Percentiles rank a stretch among this genome's conserved stretches.
These are phyloP conservation scores for Wickerhamomyces hampshirensis DNA, from an alignment of 805 yeast genomes.

Conservation along the genomic window DNA sequence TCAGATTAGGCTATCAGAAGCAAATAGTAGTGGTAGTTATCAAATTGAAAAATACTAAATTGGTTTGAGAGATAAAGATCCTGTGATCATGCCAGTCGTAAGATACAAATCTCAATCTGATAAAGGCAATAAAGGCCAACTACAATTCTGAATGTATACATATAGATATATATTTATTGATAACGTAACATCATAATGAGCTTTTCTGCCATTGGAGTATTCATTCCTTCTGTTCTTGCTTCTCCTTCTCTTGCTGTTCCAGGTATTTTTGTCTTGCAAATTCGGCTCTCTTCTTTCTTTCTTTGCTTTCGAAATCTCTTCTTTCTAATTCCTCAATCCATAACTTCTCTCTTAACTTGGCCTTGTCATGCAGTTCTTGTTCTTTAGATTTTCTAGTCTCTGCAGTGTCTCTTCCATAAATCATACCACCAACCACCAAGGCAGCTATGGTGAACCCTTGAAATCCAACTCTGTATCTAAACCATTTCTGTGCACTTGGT, in stretches of 20 bases:
- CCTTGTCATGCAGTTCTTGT: slow-evolving; percentile 67
- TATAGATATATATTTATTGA: too few relatives aligned
- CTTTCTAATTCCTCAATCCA: slow-evolving; percentile 92
- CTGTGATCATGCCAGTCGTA: too few relatives aligned
- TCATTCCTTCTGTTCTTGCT: slow-evolving; percentile 16
- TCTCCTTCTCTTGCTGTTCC: slow-evolving; percentile 36
- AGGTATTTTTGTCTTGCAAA: slow-evolving; percentile 41
- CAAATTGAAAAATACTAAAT: too few relatives aligned
- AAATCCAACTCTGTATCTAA: slow-evolving; percentile 83
- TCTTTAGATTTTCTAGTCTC: slow-evolving; percentile 50
- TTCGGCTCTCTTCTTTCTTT: slow-evolving; percentile 64
- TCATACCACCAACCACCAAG: slow-evolving; percentile 71
- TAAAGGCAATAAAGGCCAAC: too few relatives aligned
- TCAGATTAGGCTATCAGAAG: too few relatives aligned
- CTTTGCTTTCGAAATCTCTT: slow-evolving; percentile 69
- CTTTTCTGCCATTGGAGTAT: too few relatives aligned
- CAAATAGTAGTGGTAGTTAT: too few relatives aligned
- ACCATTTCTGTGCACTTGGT: slow-evolving; percentile 76
- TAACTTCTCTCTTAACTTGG: slow-evolving; percentile 74
- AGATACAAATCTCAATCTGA: too few relatives aligned
- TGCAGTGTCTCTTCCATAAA: slow-evolving; percentile 49
- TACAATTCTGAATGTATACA: too few relatives aligned
- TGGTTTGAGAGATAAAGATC: too few relatives aligned
- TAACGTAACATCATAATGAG: neutral
- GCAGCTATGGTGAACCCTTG: slow-evolving; percentile 84